phyloP scores from a whole-genome alignment of 2,329 filamentous ascomycete species.

The Ilyonectria sp. region DNA sequence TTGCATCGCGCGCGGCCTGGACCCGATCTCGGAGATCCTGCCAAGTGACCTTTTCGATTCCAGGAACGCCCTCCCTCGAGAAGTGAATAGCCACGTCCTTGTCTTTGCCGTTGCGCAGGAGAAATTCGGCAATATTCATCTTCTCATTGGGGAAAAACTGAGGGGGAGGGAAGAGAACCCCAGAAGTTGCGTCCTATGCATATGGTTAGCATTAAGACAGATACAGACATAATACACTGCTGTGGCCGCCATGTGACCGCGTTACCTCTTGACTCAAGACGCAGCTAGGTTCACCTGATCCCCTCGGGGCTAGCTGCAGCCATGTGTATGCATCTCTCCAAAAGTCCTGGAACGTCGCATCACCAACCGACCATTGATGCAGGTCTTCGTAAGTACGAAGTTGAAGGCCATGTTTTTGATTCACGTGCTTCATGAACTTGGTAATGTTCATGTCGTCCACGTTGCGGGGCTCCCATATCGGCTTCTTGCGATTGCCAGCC shows the following conservation, averaged over 20 bases:
- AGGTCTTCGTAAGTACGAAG: conserved; percentile 24
- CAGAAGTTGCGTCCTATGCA: background rate
- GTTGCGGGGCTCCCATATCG: conserved; percentile 6
- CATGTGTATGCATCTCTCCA: conserved; percentile 30
- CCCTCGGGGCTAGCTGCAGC: conserved; percentile 14
- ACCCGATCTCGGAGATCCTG: conserved; percentile 2
- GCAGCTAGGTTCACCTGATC: background rate
- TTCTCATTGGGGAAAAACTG: conserved; percentile 18
- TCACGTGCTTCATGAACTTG: conserved; percentile 23
- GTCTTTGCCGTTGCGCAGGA: conserved; percentile 17
- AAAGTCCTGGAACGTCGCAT: conserved; percentile 11
- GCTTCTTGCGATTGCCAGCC: background rate
- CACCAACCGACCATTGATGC: conserved; percentile 25
- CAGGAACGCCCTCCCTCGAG: conserved; percentile 11
- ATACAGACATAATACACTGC: background rate
- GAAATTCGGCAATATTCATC: conserved; percentile 23
- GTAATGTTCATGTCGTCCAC: background rate
- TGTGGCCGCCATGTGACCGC: background rate
- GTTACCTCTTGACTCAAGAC: background rate
- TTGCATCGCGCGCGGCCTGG: conserved; percentile 1
- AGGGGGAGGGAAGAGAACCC: conserved; percentile 20
- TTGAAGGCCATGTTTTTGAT: background rate
- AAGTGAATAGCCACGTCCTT: conserved; percentile 19
- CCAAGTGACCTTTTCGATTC: conserved; percentile 16
- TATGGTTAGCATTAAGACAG: background rate